Evolutionary conservation across 2,329 filamentous ascomycete genomes (phyloP), one percentile per base, ranked within the genome.

Genomic region (Clarireedia hainanense): DNA sequence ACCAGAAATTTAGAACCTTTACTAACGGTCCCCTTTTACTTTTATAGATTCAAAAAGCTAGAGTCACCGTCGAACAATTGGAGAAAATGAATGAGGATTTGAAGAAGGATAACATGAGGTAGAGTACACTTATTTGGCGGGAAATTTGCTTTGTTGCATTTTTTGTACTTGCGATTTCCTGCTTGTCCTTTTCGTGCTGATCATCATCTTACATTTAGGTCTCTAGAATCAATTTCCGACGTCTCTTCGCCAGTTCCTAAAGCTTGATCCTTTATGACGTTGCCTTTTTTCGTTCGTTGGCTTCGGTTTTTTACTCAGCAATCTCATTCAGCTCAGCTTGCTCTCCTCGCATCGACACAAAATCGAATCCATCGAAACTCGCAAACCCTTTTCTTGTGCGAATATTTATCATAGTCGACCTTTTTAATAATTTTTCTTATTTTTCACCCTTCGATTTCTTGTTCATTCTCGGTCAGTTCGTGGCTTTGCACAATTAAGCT

Each of bases 11-110:
- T 46, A 46, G 26, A 34, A 46, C 34, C 36, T 39, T 46, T 15
- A 49, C 65, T 64, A 57, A 64, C 59, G 17, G 45, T 50, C 58
- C n/a, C 55, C 56, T 59, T 57, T 53, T 51, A 43, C 57, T 37
- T 17, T 45, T 57, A 55, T 57, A 70, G 68, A 58, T 70, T 58
- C 66, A 64, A 51, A 67, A 65, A 66, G 68, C 67, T 62, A 68
- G 59, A 57, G 52, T 67, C 20, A 64, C 61, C 2, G 59, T 63
- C 40, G 52, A 63, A 39, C 68, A 70, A 58, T 49, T 82, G 54
- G 74, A 77, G 61, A 71, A 75, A 60, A 75, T 82, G 63, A 78
- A 81, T 68, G 74, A 76, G 58, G 78, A 81, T 63, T 78, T 81
- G 74, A 75, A 74, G 67, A 75, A 52, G 58, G 75, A 77, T 52